phyloP scores from a whole-genome alignment of 352 stramenopile genomes.

The Saprolegnia parasitica region DNA sequence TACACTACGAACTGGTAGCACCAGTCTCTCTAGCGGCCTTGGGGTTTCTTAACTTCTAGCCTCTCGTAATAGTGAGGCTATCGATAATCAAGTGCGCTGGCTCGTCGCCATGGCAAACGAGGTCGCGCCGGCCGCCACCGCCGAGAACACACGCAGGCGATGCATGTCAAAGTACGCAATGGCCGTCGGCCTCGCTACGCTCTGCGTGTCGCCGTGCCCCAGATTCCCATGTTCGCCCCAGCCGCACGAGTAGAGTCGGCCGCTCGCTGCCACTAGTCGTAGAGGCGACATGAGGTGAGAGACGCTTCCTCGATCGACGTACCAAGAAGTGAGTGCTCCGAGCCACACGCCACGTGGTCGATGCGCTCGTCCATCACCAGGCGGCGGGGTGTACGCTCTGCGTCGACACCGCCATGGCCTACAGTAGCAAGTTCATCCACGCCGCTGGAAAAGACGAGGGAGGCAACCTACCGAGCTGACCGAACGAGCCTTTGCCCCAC shows the following conservation, averaged over 20 bases:
- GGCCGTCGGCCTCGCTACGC: constrained; percentile 36
- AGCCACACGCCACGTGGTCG: constrained; percentile 58
- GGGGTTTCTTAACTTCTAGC: no score
- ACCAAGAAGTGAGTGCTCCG: constrained; percentile 59
- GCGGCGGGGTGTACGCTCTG: not conserved
- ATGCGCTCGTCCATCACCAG: constrained; percentile 24
- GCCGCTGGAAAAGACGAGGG: constrained; percentile 17
- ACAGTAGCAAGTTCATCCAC: not conserved
- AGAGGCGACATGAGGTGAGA: not conserved
- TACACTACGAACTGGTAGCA: no score
- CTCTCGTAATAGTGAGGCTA: no score
- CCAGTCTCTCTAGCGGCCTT: no score
- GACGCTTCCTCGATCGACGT: not conserved
- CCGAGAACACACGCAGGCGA: constrained; percentile 34
- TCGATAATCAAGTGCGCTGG: no score
- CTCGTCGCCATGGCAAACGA: constrained; percentile 45
- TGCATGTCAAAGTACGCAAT: constrained; percentile 46
- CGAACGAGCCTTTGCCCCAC: constrained; percentile 76
- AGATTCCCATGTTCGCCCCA: constrained; percentile 84
- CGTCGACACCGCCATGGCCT: constrained; percentile 27
- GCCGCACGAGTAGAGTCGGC: constrained; percentile 68
- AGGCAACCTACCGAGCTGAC: constrained; percentile 44
- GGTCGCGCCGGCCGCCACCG: constrained; percentile 54
- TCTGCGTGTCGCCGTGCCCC: constrained; percentile 60
- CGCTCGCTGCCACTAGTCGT: constrained; percentile 34